Base-by-base conservation (phyloP, 2,329 filamentous ascomycete species). In the Ophiostoma angusticollis region DNA sequence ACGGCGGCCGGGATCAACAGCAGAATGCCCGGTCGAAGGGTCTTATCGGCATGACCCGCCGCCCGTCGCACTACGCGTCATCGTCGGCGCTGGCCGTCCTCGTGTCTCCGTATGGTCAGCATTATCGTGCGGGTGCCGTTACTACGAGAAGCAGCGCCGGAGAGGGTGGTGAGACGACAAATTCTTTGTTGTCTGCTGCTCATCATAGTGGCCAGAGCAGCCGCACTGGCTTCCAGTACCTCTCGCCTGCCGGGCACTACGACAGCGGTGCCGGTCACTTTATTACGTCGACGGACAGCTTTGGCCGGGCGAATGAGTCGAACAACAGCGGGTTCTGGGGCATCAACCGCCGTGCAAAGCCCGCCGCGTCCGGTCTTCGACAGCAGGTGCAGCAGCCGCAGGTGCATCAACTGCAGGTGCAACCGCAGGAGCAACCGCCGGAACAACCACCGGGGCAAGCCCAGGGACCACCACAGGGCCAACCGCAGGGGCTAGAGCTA, bases 41-140 rank as follows among this genome's bases (percentile, higher is more conserved):
- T n/a, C 43, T 48, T 5, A 42, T 46, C 23, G 41, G 42, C 13
- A 44, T 47, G 35, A 40, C 49, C 5, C 37, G 54, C 12, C 47
- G 54, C 14, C 36, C 41, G 3, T 31, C 42, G 0, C 46, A 48
- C 36, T 43, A 46, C 28, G 42, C 44, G 3, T 14, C 43, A 18
- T 36, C 43, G 13, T 46, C 44, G n/a, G 38, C 44, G 6, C 40
- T 42, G 33, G 35, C 43, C 9, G 25, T 40, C 5, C 31, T 45
- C 30, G 38, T 42, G 27, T 38, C 37, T 12, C 36, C 40, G 12
- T 36, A 39, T 19, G 42, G 39, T 3, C 41, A 46, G 36, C 32
- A 29, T 16, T 40, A 45, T 29, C 33, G 25, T 14, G 33, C 31
- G 23, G 37, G 33, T n/a, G n/a, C n/a, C n/a, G n/a, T n/a, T n/a